Percentiles rank a stretch among this genome's conserved stretches.
These are phyloP conservation scores for Tricholoma matsutake DNA, from an alignment of 768 basidiomycete genomes.

Conservation along the genomic window DNA sequence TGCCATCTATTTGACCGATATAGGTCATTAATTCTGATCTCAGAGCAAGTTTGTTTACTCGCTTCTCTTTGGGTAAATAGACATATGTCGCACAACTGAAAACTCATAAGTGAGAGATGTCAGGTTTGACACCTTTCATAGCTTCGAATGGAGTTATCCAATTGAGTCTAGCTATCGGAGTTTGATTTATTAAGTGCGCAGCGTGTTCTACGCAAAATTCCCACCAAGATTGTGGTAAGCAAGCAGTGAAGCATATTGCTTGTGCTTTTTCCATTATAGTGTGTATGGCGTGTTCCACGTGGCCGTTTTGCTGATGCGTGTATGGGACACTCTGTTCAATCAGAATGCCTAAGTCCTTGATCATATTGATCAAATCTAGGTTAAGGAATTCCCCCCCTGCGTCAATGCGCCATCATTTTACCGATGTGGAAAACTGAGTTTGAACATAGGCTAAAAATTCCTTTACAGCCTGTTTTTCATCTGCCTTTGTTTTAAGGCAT, in stretches of 20 bases:
- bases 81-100: slow-evolving; percentile 10
- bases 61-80: not conserved
- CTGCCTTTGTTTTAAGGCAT: not conserved
- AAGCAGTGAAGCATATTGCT: slow-evolving; percentile 2
- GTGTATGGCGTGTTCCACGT: not conserved
- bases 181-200: not conserved
- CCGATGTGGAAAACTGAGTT: too few relatives aligned
- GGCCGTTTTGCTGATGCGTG: not conserved
- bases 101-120: slow-evolving; percentile 1
- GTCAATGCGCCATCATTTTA: too few relatives aligned
- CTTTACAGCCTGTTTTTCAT: not conserved
- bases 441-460: not conserved
- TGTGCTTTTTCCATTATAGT: slow-evolving; percentile 2
- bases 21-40: not conserved
- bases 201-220: slow-evolving; percentile 4
- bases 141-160: not conserved
- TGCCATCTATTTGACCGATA: not conserved
- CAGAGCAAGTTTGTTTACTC: slow-evolving; percentile 1
- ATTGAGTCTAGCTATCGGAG: not conserved
- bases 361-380: too few relatives aligned
- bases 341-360: not conserved
- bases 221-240: slow-evolving; percentile 5
- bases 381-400: too few relatives aligned
- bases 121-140: not conserved
- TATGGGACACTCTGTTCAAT: not conserved